These are phyloP conservation scores for Paramecium primaurelia DNA, from an alignment of 73 alveolate genomes.

Conservation along the genomic window DNA sequence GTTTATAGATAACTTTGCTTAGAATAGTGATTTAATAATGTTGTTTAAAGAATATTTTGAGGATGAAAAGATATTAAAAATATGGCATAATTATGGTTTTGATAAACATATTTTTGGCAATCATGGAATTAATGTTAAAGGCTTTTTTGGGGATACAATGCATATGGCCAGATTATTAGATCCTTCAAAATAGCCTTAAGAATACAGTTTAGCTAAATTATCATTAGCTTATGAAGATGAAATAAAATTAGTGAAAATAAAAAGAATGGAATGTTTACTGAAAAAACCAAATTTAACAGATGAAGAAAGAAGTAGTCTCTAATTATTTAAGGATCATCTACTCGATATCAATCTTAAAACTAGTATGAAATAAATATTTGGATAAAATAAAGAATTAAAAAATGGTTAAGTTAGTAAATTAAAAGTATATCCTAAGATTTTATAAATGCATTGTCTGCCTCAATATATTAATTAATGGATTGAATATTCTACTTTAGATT, in stretches of 20 bases:
- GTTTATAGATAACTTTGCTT: constrained; percentile 82
- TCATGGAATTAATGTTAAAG: constrained; percentile 82
- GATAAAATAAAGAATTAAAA: constrained; percentile 66
- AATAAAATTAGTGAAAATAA: constrained; percentile 60
- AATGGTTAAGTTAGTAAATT: constrained; percentile 76
- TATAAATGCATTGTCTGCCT: constrained; percentile 79
- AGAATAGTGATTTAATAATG: constrained; percentile 68
- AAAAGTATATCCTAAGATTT: constrained; percentile 74
- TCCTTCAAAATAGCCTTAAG: constrained; percentile 76
- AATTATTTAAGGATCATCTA: constrained; percentile 10
- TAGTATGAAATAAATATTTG: constrained; percentile 72
- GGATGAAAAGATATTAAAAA: constrained; percentile 67
- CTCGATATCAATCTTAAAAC: constrained; percentile 61
- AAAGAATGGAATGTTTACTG: constrained; percentile 26
- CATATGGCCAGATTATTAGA: constrained; percentile 93
- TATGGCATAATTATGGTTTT: constrained; percentile 91
- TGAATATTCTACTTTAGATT: constrained; percentile 85
- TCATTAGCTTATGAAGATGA: constrained; percentile 67
- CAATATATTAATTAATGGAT: constrained; percentile 72
- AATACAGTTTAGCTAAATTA: constrained; percentile 70
- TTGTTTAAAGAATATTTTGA: constrained; percentile 85
- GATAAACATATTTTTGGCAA: constrained; percentile 84
- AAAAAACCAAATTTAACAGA: neutral
- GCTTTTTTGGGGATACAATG: constrained; percentile 92
- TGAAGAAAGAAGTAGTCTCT: constrained; percentile 38